Conservation (phyloP, 1,284 basidiomycete species). For the Leccinum laetum region DNA sequence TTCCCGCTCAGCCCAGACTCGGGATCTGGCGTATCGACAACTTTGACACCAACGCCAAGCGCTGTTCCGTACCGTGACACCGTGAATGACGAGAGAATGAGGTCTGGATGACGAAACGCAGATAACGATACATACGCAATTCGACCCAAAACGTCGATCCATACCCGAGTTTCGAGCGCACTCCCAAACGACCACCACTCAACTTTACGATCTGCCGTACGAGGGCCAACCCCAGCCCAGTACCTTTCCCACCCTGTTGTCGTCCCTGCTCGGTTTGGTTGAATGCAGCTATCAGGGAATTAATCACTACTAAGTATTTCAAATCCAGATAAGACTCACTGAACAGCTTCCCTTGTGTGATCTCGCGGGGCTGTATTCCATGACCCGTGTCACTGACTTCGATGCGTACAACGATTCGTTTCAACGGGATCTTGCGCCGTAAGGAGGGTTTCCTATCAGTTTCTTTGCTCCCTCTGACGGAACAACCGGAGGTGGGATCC, state of each 20-base stretch:
- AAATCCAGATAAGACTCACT: constrained; percentile 45
- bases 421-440: constrained; percentile 36
- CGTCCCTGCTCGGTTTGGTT: constrained; percentile 82
- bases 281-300: constrained; percentile 54
- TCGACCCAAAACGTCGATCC: constrained; percentile 85
- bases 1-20: constrained; percentile 28
- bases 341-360: constrained; percentile 74
- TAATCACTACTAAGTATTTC: constrained; percentile 1
- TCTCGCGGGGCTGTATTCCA: constrained; percentile 73
- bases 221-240: constrained; percentile 84
- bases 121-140: constrained; percentile 48
- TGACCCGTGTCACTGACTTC: constrained; percentile 83
- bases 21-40: constrained; percentile 26
- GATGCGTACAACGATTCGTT: constrained; percentile 74
- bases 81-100: constrained; percentile 13
- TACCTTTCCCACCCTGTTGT: constrained; percentile 87
- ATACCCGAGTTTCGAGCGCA: constrained; percentile 57
- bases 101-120: constrained; percentile 12
- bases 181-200: constrained; percentile 79
- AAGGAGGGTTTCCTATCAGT: neutral
- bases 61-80: constrained; percentile 22
- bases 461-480: constrained; percentile 3
- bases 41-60: constrained; percentile 32
- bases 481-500: neutral
- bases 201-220: constrained; percentile 91